Conservation (phyloP, 805 yeast genomes). For the Barnettozyma wickerhamii region DNA sequence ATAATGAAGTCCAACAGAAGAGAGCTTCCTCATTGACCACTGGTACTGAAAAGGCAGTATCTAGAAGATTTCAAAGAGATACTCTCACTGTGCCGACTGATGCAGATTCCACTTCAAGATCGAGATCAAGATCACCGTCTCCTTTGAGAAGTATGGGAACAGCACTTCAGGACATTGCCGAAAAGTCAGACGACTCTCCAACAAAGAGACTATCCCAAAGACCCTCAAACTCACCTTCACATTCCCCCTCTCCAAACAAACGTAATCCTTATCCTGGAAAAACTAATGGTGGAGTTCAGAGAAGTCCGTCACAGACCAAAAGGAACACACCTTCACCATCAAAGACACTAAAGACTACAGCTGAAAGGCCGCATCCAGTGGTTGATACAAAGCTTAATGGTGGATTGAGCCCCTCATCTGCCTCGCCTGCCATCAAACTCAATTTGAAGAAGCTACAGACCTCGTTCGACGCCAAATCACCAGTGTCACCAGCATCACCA, state of each 20-base stretch:
- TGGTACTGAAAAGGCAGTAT: slow-evolving; percentile 7
- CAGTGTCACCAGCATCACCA: neutral
- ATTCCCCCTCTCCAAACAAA: too few relatives aligned
- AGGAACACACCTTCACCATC: neutral
- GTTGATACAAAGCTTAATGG: neutral
- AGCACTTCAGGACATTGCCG: slow-evolving; percentile 1
- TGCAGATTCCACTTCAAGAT: neutral
- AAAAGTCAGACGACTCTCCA: neutral
- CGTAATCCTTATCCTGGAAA: too few relatives aligned
- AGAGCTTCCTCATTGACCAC: slow-evolving; percentile 20
- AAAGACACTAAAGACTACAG: neutral
- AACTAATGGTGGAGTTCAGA: neutral
- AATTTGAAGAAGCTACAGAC: neutral
- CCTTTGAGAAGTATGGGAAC: slow-evolving; percentile 8
- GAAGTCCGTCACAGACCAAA: neutral
- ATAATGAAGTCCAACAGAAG: slow-evolving; percentile 5
- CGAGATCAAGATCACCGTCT: slow-evolving; percentile 16
- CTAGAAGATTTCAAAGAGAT: neutral
- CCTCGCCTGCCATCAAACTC: neutral
- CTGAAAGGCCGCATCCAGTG: neutral
- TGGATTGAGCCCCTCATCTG: too few relatives aligned
- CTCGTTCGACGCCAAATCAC: neutral
- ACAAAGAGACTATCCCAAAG: neutral
- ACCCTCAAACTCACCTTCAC: too few relatives aligned
- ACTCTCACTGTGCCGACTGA: neutral